phyloP scores from a whole-genome alignment of 768 basidiomycete species.

The Mycena floridula region DNA sequence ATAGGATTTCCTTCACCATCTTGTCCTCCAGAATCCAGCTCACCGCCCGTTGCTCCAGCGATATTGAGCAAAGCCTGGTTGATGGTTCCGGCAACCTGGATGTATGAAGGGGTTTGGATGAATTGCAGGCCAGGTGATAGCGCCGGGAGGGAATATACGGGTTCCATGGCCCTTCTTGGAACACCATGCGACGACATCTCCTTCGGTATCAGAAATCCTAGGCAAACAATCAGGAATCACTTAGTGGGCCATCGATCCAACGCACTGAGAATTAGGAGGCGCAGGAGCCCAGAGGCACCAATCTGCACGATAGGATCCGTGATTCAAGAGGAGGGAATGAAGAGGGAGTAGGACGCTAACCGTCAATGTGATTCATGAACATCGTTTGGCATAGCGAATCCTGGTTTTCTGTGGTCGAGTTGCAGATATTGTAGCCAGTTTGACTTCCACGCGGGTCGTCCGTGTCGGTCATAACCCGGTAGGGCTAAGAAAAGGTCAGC shows the following conservation, averaged over 20 bases:
- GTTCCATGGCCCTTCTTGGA: constrained; percentile 55
- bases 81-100: constrained; percentile 50
- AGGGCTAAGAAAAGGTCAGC: no score
- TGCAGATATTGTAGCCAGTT: constrained; percentile 44
- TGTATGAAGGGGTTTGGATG: constrained; percentile 45
- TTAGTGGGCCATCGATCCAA: no score
- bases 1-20: constrained; percentile 71
- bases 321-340: not conserved
- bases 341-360: constrained; percentile 36
- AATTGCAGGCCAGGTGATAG: constrained; percentile 52
- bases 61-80: constrained; percentile 54
- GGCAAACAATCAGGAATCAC: no score
- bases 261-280: constrained; percentile 35
- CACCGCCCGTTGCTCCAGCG: constrained; percentile 53
- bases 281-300: constrained; percentile 56
- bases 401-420: constrained; percentile 40
- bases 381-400: constrained; percentile 36
- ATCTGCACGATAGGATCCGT: constrained; percentile 35
- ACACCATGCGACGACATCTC: constrained; percentile 63
- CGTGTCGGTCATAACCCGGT: constrained; percentile 35
- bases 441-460: constrained; percentile 47
- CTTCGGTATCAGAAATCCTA: constrained; percentile 50
- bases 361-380: constrained; percentile 2
- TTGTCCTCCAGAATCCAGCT: constrained; percentile 64
- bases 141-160: constrained; percentile 53